phyloP scores from a whole-genome alignment of 805 yeast genomes.

The Pichia gijzeniarum region DNA sequence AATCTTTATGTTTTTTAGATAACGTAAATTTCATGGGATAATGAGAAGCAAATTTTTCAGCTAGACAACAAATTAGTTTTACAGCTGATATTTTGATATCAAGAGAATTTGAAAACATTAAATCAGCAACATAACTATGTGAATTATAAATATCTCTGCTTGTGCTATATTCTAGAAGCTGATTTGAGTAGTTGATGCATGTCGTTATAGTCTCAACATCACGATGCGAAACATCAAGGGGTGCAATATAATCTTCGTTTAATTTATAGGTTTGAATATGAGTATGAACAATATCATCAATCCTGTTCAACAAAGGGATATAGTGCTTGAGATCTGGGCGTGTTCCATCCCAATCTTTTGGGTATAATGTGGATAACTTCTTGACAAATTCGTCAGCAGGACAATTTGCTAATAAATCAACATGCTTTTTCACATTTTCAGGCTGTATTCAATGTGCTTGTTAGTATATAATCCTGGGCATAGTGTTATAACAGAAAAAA shows the following conservation, averaged over 20 bases:
- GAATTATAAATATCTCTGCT: conserved; percentile 66
- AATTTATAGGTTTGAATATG: conserved; percentile 49
- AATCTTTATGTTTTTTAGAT: conserved; percentile 38
- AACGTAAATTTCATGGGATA: conserved; percentile 37
- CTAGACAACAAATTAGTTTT: conserved; percentile 45
- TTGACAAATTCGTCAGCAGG: conserved; percentile 19
- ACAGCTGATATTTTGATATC: conserved; percentile 54
- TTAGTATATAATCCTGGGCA: conserved; percentile 10
- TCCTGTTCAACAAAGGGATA: conserved; percentile 67
- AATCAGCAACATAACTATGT: conserved; percentile 48
- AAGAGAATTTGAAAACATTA: conserved; percentile 55
- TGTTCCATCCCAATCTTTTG: conserved; percentile 27
- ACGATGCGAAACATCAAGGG: conserved; percentile 36
- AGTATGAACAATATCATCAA: conserved; percentile 59
- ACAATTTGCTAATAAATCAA: conserved; percentile 16
- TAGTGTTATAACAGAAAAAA: too few species aligned
- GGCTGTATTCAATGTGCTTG: conserved; percentile 13
- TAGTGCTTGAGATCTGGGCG: conserved; percentile 58
- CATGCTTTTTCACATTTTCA: conserved; percentile 13
- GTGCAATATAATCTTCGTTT: conserved; percentile 39
- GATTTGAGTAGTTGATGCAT: conserved; percentile 54
- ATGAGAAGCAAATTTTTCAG: conserved; percentile 52
- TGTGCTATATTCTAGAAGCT: conserved; percentile 61
- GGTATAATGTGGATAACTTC: conserved; percentile 15
- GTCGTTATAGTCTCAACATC: conserved; percentile 47